These are phyloP conservation scores for Aquilaria sinensis DNA, from an alignment of 345 rosid species.

Conservation along the genomic window DNA sequence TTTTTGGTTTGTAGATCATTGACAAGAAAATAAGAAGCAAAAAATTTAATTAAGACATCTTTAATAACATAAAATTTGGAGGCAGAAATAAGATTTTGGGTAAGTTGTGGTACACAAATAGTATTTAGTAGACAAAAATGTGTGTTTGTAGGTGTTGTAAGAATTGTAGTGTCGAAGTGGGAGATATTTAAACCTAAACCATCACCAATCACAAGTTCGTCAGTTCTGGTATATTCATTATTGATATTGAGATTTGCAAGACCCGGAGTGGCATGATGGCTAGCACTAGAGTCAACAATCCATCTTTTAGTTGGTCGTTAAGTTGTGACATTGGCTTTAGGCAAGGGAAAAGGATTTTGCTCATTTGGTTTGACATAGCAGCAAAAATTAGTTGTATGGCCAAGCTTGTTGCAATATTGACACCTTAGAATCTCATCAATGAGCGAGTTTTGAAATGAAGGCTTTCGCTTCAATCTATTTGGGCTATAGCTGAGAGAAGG, in stretches of 20 bases:
- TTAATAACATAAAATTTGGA: not conserved
- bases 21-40: no score
- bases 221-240: not conserved
- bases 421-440: no score
- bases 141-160: not conserved
- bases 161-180: not conserved
- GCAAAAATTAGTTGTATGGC: not conserved
- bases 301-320: no score
- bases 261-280: no score
- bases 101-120: not conserved
- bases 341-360: not conserved
- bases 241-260: not conserved
- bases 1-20: not conserved
- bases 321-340: not conserved
- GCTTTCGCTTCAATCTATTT: no score
- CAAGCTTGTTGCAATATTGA: no score
- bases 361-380: not conserved
- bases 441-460: no score
- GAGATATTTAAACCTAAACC: not conserved
- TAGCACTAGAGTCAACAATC: no score
- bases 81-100: not conserved
- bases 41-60: not conserved
- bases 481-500: no score
- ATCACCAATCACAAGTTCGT: not conserved
- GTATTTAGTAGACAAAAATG: not conserved